These are phyloP conservation scores for Saccharomycopsis fodiens DNA, from an alignment of 805 yeast genomes.

Conservation along the genomic window DNA sequence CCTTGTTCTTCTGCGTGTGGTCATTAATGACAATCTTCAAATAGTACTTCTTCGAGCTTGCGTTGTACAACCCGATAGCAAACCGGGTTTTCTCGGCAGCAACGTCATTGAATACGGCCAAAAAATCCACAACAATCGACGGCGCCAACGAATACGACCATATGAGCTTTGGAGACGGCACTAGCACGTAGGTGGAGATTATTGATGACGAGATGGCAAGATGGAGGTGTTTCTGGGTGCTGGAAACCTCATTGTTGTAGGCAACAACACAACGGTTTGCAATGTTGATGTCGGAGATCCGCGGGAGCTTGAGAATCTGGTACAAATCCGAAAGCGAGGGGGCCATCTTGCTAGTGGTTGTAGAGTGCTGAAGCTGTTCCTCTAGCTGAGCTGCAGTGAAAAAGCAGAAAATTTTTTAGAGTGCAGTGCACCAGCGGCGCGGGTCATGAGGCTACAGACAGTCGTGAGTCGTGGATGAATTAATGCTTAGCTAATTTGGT, in stretches of 20 bases:
- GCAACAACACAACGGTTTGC: constrained; percentile 13
- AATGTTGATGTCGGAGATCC: constrained; percentile 15
- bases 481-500: not conserved
- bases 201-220: constrained; percentile 17
- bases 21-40: constrained; percentile 12
- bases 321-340: constrained; percentile 17
- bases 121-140: constrained; percentile 30
- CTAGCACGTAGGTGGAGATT: constrained; percentile 32
- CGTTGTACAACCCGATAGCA: constrained; percentile 14
- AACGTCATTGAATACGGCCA: constrained; percentile 18
- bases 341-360: not conserved
- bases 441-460: not conserved
- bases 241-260: not conserved
- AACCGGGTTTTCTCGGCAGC: constrained; percentile 1
- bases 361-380: not conserved
- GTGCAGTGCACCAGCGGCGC: not conserved
- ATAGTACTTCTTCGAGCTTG: constrained; percentile 9
- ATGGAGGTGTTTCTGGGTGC: constrained; percentile 3
- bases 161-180: constrained; percentile 43
- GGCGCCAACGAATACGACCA: constrained; percentile 49
- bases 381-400: not conserved
- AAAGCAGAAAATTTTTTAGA: not conserved
- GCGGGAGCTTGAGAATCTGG: constrained; percentile 18
- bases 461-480: not conserved
- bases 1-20: not conserved